A percentile compares a stretch with the other conserved stretches of the same genome.
phyloP scores from a whole-genome alignment of 208 protist genomes.

The Herpetomonas samuelpessoai region DNA sequence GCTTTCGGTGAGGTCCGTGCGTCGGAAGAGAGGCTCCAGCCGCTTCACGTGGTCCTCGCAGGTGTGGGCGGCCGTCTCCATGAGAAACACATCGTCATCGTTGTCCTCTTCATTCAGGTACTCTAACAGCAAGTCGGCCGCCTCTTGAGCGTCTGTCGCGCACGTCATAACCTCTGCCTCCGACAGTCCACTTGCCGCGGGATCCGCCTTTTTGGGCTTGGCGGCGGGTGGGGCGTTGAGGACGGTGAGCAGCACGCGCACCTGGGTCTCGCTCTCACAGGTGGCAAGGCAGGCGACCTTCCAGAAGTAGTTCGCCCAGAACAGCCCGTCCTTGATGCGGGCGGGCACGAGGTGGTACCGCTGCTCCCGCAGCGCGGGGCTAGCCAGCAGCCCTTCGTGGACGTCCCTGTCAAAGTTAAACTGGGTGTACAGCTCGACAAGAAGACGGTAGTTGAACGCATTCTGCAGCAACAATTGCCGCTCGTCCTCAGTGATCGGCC shows the following conservation, averaged over 20 bases:
- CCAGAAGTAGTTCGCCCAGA: conserved; percentile 88
- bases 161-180: conserved; percentile 16
- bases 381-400: conserved; percentile 51
- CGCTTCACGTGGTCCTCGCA: conserved; percentile 42
- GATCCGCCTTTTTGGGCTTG: not conserved
- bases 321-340: conserved; percentile 60
- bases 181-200: not conserved
- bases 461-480: conserved; percentile 51
- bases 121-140: conserved; percentile 43
- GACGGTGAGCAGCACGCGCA: conserved; percentile 46
- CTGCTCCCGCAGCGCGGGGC: conserved; percentile 32
- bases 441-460: conserved; percentile 36
- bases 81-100: conserved; percentile 26
- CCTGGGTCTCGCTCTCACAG: conserved; percentile 62
- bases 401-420: conserved; percentile 69
- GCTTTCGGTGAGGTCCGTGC: conserved; percentile 30
- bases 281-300: conserved; percentile 60
- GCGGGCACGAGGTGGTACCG: conserved; percentile 74
- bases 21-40: conserved; percentile 36
- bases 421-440: conserved; percentile 29
- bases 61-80: conserved; percentile 30
- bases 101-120: conserved; percentile 36
- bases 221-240: conserved; percentile 54
- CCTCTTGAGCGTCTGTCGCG: conserved; percentile 39
- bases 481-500: conserved; percentile 42